phyloP scores from a whole-genome alignment of 2,329 filamentous ascomycete genomes.

The Sarocladiaceae sp. region DNA sequence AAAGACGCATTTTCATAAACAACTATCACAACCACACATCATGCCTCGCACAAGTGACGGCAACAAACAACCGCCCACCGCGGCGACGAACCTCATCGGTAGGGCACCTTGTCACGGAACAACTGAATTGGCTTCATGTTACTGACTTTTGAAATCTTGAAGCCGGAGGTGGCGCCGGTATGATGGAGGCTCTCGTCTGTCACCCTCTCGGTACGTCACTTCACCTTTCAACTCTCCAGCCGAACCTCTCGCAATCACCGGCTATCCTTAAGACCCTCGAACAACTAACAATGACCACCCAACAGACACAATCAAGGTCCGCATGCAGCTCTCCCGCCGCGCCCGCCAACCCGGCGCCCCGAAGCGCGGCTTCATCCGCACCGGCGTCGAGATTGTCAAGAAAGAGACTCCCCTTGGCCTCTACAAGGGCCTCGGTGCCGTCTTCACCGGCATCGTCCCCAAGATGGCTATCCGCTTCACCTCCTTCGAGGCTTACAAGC shows the following conservation, averaged over 20 bases:
- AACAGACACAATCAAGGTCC: constrained; percentile 92
- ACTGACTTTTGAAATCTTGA: constrained; percentile 2
- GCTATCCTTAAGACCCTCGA: neutral
- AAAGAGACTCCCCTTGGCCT: constrained; percentile 87
- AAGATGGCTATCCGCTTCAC: constrained; percentile 99
- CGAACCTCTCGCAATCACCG: constrained; percentile 8
- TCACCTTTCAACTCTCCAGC: constrained; percentile 1
- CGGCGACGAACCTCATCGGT: constrained; percentile 89
- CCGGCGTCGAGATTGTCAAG: constrained; percentile 78
- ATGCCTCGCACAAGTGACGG: constrained; percentile 28
- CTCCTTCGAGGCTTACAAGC: constrained; percentile 94
- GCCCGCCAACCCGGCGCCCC: constrained; percentile 77
- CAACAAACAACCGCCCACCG: constrained; percentile 72
- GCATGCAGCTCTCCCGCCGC: constrained; percentile 94
- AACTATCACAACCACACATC: no score
- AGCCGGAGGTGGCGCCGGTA: constrained; percentile 95
- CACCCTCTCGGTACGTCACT: constrained; percentile 72
- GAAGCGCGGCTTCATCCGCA: constrained; percentile 79
- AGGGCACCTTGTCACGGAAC: constrained; percentile 23
- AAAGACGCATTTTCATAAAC: no score
- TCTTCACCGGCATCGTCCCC: constrained; percentile 90
- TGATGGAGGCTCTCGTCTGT: constrained; percentile 97
- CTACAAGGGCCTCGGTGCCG: constrained; percentile 97
- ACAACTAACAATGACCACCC: constrained; percentile 3
- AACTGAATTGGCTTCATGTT: constrained; percentile 40